These are phyloP conservation scores for Globisporangium rhizosaccharum DNA, from an alignment of 352 stramenopile species.

Conservation along the genomic window DNA sequence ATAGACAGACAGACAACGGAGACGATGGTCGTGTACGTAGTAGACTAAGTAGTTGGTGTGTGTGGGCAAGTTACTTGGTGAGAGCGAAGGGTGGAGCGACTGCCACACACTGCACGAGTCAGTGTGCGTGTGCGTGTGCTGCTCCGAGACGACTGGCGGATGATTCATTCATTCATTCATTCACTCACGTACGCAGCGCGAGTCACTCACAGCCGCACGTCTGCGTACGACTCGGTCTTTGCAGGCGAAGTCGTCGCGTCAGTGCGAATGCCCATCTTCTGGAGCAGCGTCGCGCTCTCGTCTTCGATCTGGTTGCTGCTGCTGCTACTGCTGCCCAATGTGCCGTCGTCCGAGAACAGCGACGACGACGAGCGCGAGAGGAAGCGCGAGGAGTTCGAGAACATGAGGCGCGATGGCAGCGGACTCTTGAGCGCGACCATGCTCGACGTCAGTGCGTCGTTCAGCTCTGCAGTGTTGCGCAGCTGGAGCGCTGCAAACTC, in stretches of 20 bases:
- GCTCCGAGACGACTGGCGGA: too few relatives aligned
- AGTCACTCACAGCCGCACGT: slow-evolving; percentile 41
- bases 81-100: too few relatives aligned
- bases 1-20: too few relatives aligned
- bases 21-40: too few relatives aligned
- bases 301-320: slow-evolving; percentile 22
- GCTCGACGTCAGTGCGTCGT: slow-evolving; percentile 40
- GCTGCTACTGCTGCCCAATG: background rate
- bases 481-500: slow-evolving; percentile 61
- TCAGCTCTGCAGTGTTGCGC: slow-evolving; percentile 45
- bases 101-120: too few relatives aligned
- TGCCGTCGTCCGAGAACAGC: slow-evolving; percentile 22
- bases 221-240: slow-evolving; percentile 31
- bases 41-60: too few relatives aligned
- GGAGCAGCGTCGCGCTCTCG: slow-evolving; percentile 14
- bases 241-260: slow-evolving; percentile 14
- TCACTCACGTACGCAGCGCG: background rate
- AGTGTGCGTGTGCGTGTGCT: too few relatives aligned
- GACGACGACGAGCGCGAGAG: slow-evolving; percentile 35
- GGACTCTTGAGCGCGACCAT: slow-evolving; percentile 34
- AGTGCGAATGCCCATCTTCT: slow-evolving; percentile 21
- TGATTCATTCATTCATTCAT: background rate
- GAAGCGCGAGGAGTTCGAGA: slow-evolving; percentile 33
- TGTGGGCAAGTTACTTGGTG: too few relatives aligned
- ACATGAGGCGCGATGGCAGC: slow-evolving; percentile 33